Evolutionary conservation across 73 alveolate species (phyloP), one percentile per base, ranked within the genome.

Genomic region (Paramecium caudatum): DNA sequence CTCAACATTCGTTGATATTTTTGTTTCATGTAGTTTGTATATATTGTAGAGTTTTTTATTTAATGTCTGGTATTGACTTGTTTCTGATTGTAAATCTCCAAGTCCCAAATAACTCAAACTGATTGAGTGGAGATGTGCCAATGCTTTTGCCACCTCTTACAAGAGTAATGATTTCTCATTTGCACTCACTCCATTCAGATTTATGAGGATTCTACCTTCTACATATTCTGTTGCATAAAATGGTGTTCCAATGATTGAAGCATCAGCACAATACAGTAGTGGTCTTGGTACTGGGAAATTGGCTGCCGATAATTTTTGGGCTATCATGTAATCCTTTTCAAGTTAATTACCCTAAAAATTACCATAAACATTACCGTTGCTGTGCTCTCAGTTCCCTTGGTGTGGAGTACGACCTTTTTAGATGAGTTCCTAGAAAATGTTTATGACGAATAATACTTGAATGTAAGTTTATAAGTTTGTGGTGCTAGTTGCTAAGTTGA

Each of bases 1-100:
- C 39, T 83, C 86, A 4, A 83, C 61, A 16, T 83, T 48, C 0
- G 78, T 83, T 6, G 49, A 36, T 23, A 46, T 33, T 21, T 83
- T 48, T 19, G 91, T 83, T 34, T 83, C 91, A 83, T 65, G 47
- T 49, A 83, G 46, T 61, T 83, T 83, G 61, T 83, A 83, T 10
- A 19, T 5, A 55, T 55, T 55, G 37, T 55, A 55, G 46, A 55
- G 30, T 55, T 55, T 55, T 43, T 55, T 23, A 55, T 55, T 55
- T 23, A 55, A 5, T 4, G 12, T 55, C 30, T 55, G 30, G 30
- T 55, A 55, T 16, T 55, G 80, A 23, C 80, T 55, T 4, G 46
- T 55, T 55, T 55, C 27, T 23, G 80, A 55, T 55, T 55, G 46
- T 43, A 55, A 55, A 10, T 55, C 9, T 6, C 80, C 46, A 1